Evolutionary conservation across 2,329 filamentous ascomycete species (phyloP).

Genomic region (Pseudogymnoascus sp.): DNA sequence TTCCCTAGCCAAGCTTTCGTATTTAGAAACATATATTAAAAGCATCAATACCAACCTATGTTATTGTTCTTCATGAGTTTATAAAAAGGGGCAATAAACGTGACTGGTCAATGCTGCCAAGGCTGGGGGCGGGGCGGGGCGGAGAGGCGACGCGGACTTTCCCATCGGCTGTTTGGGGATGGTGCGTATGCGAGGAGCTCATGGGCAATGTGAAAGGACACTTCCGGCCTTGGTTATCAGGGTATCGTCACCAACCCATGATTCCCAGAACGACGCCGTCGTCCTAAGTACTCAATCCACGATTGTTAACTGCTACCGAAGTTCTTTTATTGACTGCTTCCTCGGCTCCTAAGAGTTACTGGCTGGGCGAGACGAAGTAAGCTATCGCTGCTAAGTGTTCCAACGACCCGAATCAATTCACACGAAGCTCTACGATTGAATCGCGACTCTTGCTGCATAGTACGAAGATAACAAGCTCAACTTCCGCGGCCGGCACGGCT

Average conservation of each 20-base stretch:
- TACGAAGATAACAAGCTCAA: not conserved
- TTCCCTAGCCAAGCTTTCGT: not conserved
- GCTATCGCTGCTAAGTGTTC: not conserved
- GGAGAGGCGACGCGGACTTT: not conserved
- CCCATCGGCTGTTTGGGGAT: constrained; percentile 2
- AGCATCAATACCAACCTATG: not conserved
- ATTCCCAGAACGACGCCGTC: not conserved
- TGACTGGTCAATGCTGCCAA: not conserved
- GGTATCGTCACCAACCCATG: constrained; percentile 2
- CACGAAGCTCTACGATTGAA: not conserved
- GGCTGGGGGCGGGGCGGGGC: not conserved
- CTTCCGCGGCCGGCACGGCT: not conserved
- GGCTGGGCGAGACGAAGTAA: not conserved
- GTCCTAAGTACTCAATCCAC: not conserved
- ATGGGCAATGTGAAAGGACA: not conserved
- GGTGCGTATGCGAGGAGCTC: not conserved
- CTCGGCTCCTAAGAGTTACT: not conserved
- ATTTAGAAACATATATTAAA: not conserved
- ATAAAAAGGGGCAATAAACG: not conserved
- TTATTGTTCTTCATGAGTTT: not conserved
- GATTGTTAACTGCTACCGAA: not conserved
- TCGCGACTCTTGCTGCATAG: not conserved
- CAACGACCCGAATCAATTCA: not conserved
- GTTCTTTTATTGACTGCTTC: not conserved
- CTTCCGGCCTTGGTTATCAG: constrained; percentile 7